Percentiles rank a stretch among this genome's conserved stretches.
phyloP scores from a whole-genome alignment of 352 stramenopile genomes.

The Phytophthora syringae region DNA sequence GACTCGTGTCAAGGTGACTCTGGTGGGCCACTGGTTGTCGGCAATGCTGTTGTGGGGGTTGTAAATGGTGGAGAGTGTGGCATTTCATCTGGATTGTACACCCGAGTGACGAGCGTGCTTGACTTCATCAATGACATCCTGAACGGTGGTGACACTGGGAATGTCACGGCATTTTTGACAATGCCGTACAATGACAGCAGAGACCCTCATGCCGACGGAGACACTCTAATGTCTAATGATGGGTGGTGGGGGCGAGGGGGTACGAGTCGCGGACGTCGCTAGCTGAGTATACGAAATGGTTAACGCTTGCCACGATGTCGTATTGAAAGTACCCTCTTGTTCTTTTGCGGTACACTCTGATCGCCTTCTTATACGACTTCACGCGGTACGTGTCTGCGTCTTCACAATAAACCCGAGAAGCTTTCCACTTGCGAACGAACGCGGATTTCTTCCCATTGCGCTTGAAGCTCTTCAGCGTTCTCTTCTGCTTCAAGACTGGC shows the following conservation, averaged over 20 bases:
- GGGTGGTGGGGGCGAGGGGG: too few species aligned
- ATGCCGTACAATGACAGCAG: not conserved
- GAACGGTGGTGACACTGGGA: not conserved
- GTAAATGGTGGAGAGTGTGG: not conserved
- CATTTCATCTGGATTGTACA: not conserved
- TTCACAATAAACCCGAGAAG: not conserved
- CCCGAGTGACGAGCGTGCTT: not conserved
- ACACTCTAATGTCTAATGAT: too few species aligned
- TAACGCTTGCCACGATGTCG: conserved; percentile 1
- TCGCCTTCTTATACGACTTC: not conserved
- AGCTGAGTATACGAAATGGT: too few species aligned
- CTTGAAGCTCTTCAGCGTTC: not conserved
- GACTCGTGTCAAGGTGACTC: conserved; percentile 1
- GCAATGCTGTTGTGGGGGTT: not conserved
- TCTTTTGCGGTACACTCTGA: conserved; percentile 1
- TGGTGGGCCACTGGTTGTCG: conserved; percentile 1
- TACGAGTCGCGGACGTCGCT: too few species aligned
- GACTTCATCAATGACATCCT: not conserved
- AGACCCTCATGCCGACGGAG: not conserved
- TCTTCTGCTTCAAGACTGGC: not conserved
- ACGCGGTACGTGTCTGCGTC: not conserved
- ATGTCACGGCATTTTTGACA: not conserved
- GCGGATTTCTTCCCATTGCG: conserved; percentile 2
- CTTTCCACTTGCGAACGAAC: not conserved
- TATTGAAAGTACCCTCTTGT: conserved; percentile 1